Base-by-base conservation (phyloP, 2,329 filamentous ascomycete species). In the Xylaria sp. region DNA sequence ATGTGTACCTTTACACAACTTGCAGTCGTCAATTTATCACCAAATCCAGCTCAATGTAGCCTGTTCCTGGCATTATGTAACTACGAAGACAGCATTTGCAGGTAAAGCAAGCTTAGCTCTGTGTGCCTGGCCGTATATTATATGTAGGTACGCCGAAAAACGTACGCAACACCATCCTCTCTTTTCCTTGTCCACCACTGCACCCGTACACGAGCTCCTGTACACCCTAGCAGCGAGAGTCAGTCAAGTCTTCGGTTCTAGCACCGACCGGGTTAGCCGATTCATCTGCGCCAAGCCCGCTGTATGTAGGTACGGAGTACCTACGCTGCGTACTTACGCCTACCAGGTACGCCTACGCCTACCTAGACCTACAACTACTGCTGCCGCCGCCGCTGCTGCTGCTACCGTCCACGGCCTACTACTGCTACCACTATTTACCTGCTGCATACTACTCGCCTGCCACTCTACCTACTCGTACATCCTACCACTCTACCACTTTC, bases 201-300 rank as follows among this genome's bases (percentile, higher is more conserved):
- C 8, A 42, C 23, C 23, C 23, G 37, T 42, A 42, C 37, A 42
- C 37, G 9, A 42, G 11, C 37, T 42, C 37, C 37, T 42, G 37
- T 42, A 9, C 11, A 10, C 37, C 37, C 23, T 30, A 30, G 23
- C 23, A 30, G 23, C 23, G 23, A 42, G 37, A 42, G 37, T 42
- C 37, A 42, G 37, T 30, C 23, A 30, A 42, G 37, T 42, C 37
- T 13, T 30, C 23, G 23, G 23, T 3, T 37, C 66, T 68, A 69
- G 65, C 64, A 66, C 68, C 48, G 66, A 69, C 52, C 56, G n/a
- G 66, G 68, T 66, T 69, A 69, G 66, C 63, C 58, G 48, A 53
- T 35, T 55, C 57, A 55, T 54, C 64, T 64, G 61, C 61, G 66
- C 68, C 66, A 66, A 67, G 67, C 47, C 37, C 23, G 23, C 57